phyloP scores from a whole-genome alignment of 257 asterid genomes.

The Anisodus acutangulus region DNA sequence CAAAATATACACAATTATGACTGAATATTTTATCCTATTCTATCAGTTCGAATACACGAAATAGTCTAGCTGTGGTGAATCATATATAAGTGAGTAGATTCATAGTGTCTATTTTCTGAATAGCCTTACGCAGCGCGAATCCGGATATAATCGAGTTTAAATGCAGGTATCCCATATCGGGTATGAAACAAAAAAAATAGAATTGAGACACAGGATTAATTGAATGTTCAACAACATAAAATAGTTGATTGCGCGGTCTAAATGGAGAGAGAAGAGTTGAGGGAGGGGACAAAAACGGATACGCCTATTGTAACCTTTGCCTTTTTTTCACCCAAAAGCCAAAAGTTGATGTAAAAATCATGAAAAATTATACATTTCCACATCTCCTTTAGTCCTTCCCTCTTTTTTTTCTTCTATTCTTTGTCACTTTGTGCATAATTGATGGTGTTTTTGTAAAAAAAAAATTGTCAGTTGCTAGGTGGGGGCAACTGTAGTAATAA shows the following conservation, averaged over 20 bases:
- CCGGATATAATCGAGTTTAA: too few relatives aligned
- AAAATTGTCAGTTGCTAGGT: neutral
- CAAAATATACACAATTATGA: too few relatives aligned
- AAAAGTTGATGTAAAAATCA: neutral
- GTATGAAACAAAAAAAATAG: neutral
- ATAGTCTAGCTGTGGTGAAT: neutral
- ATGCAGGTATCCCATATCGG: too few relatives aligned
- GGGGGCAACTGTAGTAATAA: slow-evolving; percentile 21
- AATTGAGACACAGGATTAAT: neutral
- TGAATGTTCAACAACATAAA: neutral
- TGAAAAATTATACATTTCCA: neutral
- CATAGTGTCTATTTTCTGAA: too few relatives aligned
- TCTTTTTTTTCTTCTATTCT: neutral
- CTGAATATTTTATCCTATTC: too few relatives aligned
- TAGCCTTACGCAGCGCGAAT: too few relatives aligned
- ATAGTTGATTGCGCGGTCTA: neutral
- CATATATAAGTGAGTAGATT: too few relatives aligned
- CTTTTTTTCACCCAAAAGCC: slow-evolving; percentile 9
- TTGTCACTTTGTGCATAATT: slow-evolving; percentile 15
- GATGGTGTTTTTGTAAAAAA: slow-evolving; percentile 1
- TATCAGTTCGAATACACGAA: neutral
- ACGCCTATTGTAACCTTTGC: neutral
- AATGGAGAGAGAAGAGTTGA: too few relatives aligned
- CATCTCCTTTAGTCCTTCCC: neutral
- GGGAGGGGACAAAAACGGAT: too few relatives aligned